Base-by-base conservation (phyloP, 2,329 filamentous ascomycete species). In the Anisogramma anomala region DNA sequence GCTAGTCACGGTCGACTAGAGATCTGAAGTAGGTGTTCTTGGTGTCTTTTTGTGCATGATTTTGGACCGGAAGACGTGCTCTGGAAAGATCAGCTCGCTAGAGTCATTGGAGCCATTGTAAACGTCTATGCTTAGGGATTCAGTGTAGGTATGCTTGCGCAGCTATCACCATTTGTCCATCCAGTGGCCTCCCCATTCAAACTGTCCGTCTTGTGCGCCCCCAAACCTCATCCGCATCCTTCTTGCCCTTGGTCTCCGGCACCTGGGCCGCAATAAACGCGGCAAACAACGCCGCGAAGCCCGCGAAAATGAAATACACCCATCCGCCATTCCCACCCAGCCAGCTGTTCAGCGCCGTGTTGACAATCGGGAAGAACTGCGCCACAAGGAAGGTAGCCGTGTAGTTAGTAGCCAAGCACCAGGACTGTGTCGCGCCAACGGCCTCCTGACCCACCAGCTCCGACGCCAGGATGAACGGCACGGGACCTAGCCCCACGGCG, bases 271-370 rank as follows among this genome's bases (percentile, higher is more conserved):
- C 67, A 18, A 95, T 79, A 57, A 95, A 94, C 0, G 71, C 46
- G 1, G 76, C 81, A 41, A 82, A 83, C 1, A 82, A 52, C 0
- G 68, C 66, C 0, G 86, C 87, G 46, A 94, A 63, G 0, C 59
- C 79, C 0, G 86, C 79, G 59, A 98, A 98, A n/a, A 94, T 69
- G 57, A 91, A 94, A 57, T 94, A 98, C 0, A 91, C 82, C 66
- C 81, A 84, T 7, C 45, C 45, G 1, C 89, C 88, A 3, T 79
- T 72, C 0, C 80, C 82, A 0, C 84, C 76, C 9, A 79, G 58
- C 3, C 60, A 54, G 0, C 62, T 57, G 53, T 81, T 88, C 38
- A 95, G 63, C 3, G 72, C 74, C 32, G 77, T 74, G 55, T 94
- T 93, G 46, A 94, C 61, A 15, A 95, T 72, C 0, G 91, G 89